Conservation (phyloP, 2,329 filamentous ascomycete species). For the Aotearoamyces nothofagi region DNA sequence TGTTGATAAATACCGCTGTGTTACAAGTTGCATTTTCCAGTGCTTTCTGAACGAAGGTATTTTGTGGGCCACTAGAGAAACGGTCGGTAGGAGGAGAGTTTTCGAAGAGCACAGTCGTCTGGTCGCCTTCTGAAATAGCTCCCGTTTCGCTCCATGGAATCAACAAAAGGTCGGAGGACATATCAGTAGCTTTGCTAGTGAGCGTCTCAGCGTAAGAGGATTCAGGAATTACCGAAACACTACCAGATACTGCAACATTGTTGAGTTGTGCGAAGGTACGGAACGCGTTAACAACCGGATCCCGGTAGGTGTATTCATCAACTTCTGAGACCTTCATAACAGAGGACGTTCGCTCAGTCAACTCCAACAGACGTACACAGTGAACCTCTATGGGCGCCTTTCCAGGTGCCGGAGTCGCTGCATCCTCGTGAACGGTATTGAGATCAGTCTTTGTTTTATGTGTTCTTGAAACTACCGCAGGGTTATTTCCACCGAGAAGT, state of each 20-base stretch:
- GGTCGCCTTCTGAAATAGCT: slow-evolving; percentile 45
- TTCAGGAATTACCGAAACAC: slow-evolving; percentile 66
- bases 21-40: slow-evolving; percentile 49
- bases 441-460: slow-evolving; percentile 20
- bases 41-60: slow-evolving; percentile 55
- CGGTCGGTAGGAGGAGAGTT: slow-evolving; percentile 25
- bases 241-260: slow-evolving; percentile 69
- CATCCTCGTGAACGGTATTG: slow-evolving; percentile 16
- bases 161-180: slow-evolving; percentile 58
- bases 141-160: slow-evolving; percentile 84
- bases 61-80: slow-evolving; percentile 48
- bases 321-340: slow-evolving; percentile 87
- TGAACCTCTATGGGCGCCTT: slow-evolving; percentile 28
- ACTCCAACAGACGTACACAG: slow-evolving; percentile 70
- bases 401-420: slow-evolving; percentile 9
- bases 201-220: slow-evolving; percentile 67
- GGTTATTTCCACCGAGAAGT: slow-evolving; percentile 47
- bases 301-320: slow-evolving; percentile 55
- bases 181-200: slow-evolving; percentile 51
- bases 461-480: slow-evolving; percentile 15
- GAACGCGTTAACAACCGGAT: slow-evolving; percentile 86
- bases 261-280: slow-evolving; percentile 74
- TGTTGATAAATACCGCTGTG: slow-evolving; percentile 68
- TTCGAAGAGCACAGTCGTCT: slow-evolving; percentile 23
- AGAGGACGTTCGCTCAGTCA: slow-evolving; percentile 84